Base-by-base conservation (phyloP, 2,329 filamentous ascomycete genomes). In the Metarhizium anisopliae region DNA sequence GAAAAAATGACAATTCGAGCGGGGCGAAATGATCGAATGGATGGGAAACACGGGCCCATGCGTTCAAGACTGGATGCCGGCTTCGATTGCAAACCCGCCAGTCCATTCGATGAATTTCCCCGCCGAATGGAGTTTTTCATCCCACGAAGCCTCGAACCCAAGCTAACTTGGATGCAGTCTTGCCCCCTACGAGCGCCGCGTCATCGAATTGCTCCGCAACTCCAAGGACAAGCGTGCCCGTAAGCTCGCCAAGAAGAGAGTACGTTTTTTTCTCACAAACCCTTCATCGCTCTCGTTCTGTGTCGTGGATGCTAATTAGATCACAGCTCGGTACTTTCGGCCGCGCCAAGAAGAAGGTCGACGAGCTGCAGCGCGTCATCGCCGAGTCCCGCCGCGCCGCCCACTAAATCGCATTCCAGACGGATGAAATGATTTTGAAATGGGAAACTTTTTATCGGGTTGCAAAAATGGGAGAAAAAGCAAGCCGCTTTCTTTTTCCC, bases 141-240 rank as follows among this genome's bases (percentile, higher is more conserved):
- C 32, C 32, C 32, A 7, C n/a, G 20, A 4, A 35, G 32, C 32
- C 32, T 35, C 18, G 18, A 45, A 20, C 45, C 7, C 20, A 25
- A 30, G 25, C 65, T 50, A 40, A 49, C 18, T 49, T 45, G 6
- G 10, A 38, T 16, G 49, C 59, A 87, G 89, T 73, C 88, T 94
- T 68, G 90, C 90, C 68, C 90, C 90, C 71, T 94, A 99, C 77
- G 94, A 99, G 87, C 93, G 94, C 78, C 91, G 94, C 74, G 90
- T 99, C 69, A 95, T 99, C 74, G 94, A 99, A 85, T 82, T 99
- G 75, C 88, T 99, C 79, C 90, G 94, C 72, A 99, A 99, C 89
- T 87, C 84, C 82, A 95, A 95, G 83, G 94, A 99, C 81, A 97
- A 97, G 90, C 90, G 93, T 79, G 93, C 93, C 72, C 86, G 93